Conservation (phyloP, 768 basidiomycete genomes). For the Termitomyces sp. region DNA sequence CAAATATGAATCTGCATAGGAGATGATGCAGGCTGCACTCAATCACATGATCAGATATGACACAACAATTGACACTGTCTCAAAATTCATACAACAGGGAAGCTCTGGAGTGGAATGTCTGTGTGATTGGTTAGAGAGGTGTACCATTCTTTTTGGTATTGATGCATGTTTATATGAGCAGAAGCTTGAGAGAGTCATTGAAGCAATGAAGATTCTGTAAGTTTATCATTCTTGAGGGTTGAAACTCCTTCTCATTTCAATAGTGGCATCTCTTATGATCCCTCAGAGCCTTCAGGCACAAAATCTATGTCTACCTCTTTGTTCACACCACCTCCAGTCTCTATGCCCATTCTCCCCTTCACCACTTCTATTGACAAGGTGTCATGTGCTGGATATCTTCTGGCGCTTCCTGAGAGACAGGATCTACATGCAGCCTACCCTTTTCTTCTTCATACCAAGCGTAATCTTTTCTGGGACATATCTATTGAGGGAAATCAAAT, state of each 20-base stretch:
- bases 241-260: not conserved
- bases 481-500: not conserved
- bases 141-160: conserved; percentile 9
- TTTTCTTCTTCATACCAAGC: conserved; percentile 4
- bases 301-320: not conserved
- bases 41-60: conserved; percentile 1
- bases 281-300: not conserved
- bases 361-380: no score
- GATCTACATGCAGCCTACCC: conserved; percentile 1
- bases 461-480: not conserved
- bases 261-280: not conserved
- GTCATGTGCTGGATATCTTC: not conserved
- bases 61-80: not conserved
- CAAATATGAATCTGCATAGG: not conserved
- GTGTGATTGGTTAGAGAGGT: conserved; percentile 6
- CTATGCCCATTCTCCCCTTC: not conserved
- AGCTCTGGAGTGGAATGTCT: not conserved
- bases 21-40: not conserved
- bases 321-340: not conserved
- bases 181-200: conserved; percentile 8
- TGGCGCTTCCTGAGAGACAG: not conserved
- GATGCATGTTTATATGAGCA: conserved; percentile 13
- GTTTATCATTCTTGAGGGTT: not conserved
- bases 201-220: conserved; percentile 11
- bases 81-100: conserved; percentile 2